Base-by-base conservation (phyloP, 306 rosid species). In the Prunus mira region DNA sequence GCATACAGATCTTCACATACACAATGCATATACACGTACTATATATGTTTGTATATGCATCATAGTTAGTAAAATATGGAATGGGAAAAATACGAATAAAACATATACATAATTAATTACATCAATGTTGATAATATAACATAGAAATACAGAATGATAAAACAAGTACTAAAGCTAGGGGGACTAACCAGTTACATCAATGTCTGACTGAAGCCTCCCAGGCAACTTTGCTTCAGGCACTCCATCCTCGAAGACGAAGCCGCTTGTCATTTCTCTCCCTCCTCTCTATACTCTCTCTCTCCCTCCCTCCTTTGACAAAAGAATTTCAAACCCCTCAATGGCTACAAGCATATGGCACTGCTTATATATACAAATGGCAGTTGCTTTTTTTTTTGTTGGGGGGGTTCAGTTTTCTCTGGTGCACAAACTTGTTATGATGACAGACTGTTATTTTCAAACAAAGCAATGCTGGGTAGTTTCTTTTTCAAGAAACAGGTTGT, bases 191-290 rank as follows among this genome's bases (percentile, higher is more conserved):
- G 5, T 34, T 6, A 77, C 56, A 14, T 67, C 72, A 25, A 82
- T 61, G 47, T 66, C 55, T 24, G 80, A 46, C n/a, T 61, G 76
- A 60, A n/a, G 65, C 50, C 30, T 47, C 57, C 52, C 73, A 43
- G 78, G 61, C 5, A 19, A 41, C 30, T 77, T 68, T 47, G 52
- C 17, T 32, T 54, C 60, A 61, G 79, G 70, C 55, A 41, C 68
- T 65, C 72, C 85, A 62, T 49, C 73, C 5, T 70, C 89, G 49
- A 41, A 86, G 55, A 41, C 66, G 52, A 18, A 25, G 17, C 69
- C 78, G 19, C 69, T 80, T 12, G 69, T 18, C 79, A 82, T 80
- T 8, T 68, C 32, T 73, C 62, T 54, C 72, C 12, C 24, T 56
- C 8, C 55, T 76, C n/a, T 17, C 22, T 51, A 13, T 45, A 52